These are phyloP conservation scores for Arthroderma sp. DNA, from an alignment of 2,329 filamentous ascomycete genomes.

Conservation along the genomic window DNA sequence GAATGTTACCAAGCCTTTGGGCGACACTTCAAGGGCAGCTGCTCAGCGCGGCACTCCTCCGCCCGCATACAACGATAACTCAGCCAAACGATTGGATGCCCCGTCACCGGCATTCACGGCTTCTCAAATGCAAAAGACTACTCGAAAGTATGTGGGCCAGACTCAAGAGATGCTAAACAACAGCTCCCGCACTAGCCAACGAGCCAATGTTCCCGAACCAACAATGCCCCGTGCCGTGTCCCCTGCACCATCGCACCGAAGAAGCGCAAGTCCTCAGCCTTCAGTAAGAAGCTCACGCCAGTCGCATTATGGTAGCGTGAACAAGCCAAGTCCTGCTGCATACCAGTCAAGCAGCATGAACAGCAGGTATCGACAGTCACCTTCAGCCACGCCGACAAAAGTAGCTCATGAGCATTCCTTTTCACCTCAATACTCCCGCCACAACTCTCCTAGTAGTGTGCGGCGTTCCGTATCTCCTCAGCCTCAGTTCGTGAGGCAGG, in stretches of 20 bases:
- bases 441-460: constrained; percentile 24
- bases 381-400: constrained; percentile 14
- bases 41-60: constrained; percentile 64
- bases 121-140: constrained; percentile 89
- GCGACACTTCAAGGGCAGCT: constrained; percentile 20
- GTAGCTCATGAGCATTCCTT: constrained; percentile 26
- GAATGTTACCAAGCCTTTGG: constrained; percentile 22
- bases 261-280: constrained; percentile 24
- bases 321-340: constrained; percentile 31
- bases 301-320: constrained; percentile 30
- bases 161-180: constrained; percentile 60
- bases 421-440: constrained; percentile 31
- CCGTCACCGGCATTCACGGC: constrained; percentile 87
- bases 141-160: constrained; percentile 74
- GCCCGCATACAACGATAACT: constrained; percentile 65
- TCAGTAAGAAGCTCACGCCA: constrained; percentile 18
- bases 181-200: constrained; percentile 20
- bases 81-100: constrained; percentile 67
- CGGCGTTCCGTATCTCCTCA: constrained; percentile 39
- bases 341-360: constrained; percentile 32
- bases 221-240: constrained; percentile 24
- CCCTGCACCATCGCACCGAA: constrained; percentile 23
- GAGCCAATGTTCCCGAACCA: constrained; percentile 21
- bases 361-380: constrained; percentile 23
- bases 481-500: constrained; percentile 37